A percentile compares a stretch with the other conserved stretches of the same genome.
phyloP scores from a whole-genome alignment of 164 flowering plant species.

The Tinospora cordifolia region DNA sequence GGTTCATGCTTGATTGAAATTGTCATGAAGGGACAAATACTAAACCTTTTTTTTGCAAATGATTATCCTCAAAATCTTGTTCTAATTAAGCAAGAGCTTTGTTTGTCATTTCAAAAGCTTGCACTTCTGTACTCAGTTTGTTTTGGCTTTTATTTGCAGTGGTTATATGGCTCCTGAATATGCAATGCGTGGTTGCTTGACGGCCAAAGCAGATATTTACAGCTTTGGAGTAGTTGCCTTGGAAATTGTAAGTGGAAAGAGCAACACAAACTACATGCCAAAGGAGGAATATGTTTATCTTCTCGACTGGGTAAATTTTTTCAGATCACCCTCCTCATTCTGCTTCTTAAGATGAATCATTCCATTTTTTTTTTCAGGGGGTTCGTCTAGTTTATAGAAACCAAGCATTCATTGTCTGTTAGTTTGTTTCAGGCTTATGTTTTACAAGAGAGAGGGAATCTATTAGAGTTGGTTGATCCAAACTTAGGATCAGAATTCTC shows the following conservation, averaged over 20 bases:
- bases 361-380: neutral
- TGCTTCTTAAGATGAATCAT: neutral
- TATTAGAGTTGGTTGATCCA: constrained; percentile 28
- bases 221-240: constrained; percentile 48
- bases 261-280: constrained; percentile 26
- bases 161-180: constrained; percentile 46
- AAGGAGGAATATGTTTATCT: constrained; percentile 26
- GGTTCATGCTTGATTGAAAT: no score
- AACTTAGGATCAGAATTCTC: constrained; percentile 17
- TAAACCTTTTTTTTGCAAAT: no score
- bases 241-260: constrained; percentile 44
- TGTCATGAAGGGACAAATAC: no score
- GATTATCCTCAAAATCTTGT: no score
- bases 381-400: neutral
- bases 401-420: neutral
- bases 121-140: neutral
- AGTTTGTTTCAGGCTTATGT: constrained; percentile 14
- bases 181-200: constrained; percentile 42
- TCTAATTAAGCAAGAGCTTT: no score
- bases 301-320: constrained; percentile 42
- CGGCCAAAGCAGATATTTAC: constrained; percentile 52
- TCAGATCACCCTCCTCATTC: neutral
- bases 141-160: constrained; percentile 17
- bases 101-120: neutral
- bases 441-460: constrained; percentile 20